Percentiles rank a stretch among this genome's conserved stretches.
phyloP scores from a whole-genome alignment of 1,284 basidiomycete genomes.

The Cryptococcus hybrid region DNA sequence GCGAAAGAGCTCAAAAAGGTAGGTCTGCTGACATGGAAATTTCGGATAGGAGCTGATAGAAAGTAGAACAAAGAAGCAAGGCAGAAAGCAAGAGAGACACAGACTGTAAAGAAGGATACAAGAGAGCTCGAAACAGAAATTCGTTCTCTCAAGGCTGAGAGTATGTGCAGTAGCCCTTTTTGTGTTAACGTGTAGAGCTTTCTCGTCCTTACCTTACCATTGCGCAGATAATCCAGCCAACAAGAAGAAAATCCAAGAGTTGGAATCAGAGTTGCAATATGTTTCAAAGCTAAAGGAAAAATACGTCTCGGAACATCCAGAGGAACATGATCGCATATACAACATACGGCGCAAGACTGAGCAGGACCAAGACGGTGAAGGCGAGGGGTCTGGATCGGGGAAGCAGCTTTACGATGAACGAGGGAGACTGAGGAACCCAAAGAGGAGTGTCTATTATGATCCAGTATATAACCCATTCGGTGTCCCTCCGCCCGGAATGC shows the following conservation, averaged over 20 bases:
- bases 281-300: constrained; percentile 82
- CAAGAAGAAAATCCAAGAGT: constrained; percentile 50
- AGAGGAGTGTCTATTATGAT: constrained; percentile 89
- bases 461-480: constrained; percentile 90
- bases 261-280: constrained; percentile 73
- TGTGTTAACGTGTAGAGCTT: neutral
- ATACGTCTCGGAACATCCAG: constrained; percentile 86
- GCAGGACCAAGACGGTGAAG: constrained; percentile 49
- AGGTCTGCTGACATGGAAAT: constrained; percentile 5
- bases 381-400: constrained; percentile 56
- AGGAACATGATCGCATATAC: constrained; percentile 73
- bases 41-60: neutral
- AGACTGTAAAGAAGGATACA: constrained; percentile 84
- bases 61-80: constrained; percentile 77
- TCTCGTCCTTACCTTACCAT: neutral
- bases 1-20: constrained; percentile 92
- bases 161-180: constrained; percentile 11
- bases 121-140: constrained; percentile 52
- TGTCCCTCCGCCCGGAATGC: constrained; percentile 95
- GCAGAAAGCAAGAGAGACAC: constrained; percentile 72
- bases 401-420: constrained; percentile 66
- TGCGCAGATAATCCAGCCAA: constrained; percentile 21
- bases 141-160: constrained; percentile 29
- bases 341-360: constrained; percentile 44
- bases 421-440: constrained; percentile 78